Percentiles rank a stretch among this genome's conserved stretches.
phyloP scores from a whole-genome alignment of 1,284 basidiomycete genomes.

The Papiliotrema fonsecae region DNA sequence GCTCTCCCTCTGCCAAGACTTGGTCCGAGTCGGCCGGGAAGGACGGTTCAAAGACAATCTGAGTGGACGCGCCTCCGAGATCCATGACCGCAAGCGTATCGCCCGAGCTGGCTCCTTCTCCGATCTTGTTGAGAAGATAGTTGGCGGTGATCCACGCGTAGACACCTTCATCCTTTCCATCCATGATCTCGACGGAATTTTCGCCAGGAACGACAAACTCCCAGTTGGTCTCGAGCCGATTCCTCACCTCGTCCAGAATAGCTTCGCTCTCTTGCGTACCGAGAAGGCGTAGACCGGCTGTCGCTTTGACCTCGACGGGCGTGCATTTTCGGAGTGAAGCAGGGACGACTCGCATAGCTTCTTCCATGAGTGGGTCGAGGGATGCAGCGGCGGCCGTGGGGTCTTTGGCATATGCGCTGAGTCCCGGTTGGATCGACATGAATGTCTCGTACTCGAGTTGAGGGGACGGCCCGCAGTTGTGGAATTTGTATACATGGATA shows the following conservation, averaged over 20 bases:
- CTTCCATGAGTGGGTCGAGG: conserved; percentile 74
- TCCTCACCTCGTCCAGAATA: conserved; percentile 73
- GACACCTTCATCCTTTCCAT: conserved; percentile 93
- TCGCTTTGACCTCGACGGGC: conserved; percentile 90
- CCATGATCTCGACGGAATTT: conserved; percentile 79
- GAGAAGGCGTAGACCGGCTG: conserved; percentile 80
- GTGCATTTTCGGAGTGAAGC: conserved; percentile 64
- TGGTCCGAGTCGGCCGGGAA: conserved; percentile 54
- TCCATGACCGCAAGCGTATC: conserved; percentile 89
- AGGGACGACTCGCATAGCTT: conserved; percentile 75
- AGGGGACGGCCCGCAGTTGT: conserved; percentile 76
- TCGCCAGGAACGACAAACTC: conserved; percentile 65
- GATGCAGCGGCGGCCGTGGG: conserved; percentile 70
- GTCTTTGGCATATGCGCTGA: conserved; percentile 62
- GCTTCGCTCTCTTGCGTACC: conserved; percentile 62
- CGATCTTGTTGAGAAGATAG: conserved; percentile 75
- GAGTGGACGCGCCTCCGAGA: conserved; percentile 92
- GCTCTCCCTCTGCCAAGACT: conserved; percentile 75
- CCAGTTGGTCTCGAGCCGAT: conserved; percentile 61
- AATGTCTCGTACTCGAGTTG: conserved; percentile 92
- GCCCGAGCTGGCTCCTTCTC: conserved; percentile 53
- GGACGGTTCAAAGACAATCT: conserved; percentile 92
- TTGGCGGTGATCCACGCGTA: conserved; percentile 99
- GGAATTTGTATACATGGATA: conserved; percentile 97
- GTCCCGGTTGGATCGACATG: conserved; percentile 73